These are phyloP conservation scores for Lepiota brunneoincarnata DNA, from an alignment of 768 basidiomycete species.

Conservation along the genomic window DNA sequence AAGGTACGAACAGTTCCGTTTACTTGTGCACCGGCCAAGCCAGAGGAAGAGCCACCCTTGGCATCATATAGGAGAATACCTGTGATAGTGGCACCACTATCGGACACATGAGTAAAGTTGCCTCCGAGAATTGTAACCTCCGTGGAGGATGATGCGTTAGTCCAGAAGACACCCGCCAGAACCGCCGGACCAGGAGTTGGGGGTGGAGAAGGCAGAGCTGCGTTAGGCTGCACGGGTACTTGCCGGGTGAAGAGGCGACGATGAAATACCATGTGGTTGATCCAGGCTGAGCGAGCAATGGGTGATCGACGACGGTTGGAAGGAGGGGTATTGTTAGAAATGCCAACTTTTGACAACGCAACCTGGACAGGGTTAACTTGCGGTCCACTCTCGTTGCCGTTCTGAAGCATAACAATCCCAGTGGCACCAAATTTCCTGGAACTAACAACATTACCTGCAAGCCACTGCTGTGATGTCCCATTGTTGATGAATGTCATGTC, in stretches of 20 bases:
- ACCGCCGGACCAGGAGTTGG: constrained; percentile 74
- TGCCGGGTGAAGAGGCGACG: constrained; percentile 51
- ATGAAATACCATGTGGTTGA: constrained; percentile 43
- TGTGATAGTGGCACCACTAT: constrained; percentile 36
- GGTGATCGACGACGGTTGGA: constrained; percentile 37
- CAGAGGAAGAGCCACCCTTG: constrained; percentile 41
- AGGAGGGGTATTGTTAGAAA: constrained; percentile 25
- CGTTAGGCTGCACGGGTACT: constrained; percentile 27
- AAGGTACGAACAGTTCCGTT: constrained; percentile 79
- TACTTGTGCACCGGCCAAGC: constrained; percentile 59
- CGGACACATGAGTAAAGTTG: constrained; percentile 68
- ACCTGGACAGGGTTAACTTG: constrained; percentile 59
- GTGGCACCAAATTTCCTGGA: constrained; percentile 67
- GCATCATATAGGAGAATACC: constrained; percentile 74
- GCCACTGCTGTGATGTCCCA: constrained; percentile 58
- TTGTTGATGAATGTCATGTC: constrained; percentile 69
- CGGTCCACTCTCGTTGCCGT: constrained; percentile 55
- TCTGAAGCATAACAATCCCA: constrained; percentile 78
- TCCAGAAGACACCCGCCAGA: constrained; percentile 87
- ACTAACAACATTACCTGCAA: constrained; percentile 65
- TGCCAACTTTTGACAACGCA: constrained; percentile 43
- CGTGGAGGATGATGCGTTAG: constrained; percentile 61
- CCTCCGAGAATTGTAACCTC: constrained; percentile 84
- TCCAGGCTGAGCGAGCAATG: constrained; percentile 42
- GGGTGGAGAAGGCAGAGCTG: constrained; percentile 53